Base-by-base conservation (phyloP, 1,284 basidiomycete species). In the Fomitopsis pinicola region DNA sequence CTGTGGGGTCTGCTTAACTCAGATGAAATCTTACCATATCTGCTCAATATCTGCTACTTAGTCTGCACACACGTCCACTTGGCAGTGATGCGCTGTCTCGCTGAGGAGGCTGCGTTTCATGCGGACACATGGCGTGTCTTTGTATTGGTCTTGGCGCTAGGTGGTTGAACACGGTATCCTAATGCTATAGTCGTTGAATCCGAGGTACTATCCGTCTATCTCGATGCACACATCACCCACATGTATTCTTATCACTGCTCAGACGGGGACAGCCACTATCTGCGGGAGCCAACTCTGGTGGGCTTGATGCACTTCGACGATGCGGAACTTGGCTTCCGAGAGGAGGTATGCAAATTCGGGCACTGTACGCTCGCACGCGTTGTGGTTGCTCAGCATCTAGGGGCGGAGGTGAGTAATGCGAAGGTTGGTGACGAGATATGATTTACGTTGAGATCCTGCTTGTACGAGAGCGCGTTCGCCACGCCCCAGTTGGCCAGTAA, bases 331-430 rank as follows among this genome's bases (percentile, higher is more conserved):
- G 12, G 55, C 42, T 40, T 59, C 26, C 38, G 33, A 33, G 8
- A 64, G 58, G n/a, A 64, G 56, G 6, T 48, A 48, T 12, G 56
- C 58, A 45, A 64, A 64, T 35, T 59, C 60, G 14, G 57, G 48
- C 33, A 64, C 50, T 19, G 63, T 64, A 2, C 63, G 57, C 56
- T 64, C 63, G 38, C 55, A 57, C 30, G 63, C 63, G 45, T 64
- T 64, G 60, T 64, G 60, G 52, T 59, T 59, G 36, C 56, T 50
- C 58, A 64, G 40, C 63, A 64, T 64, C 63, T 64, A 42, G 28
- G 4, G 15, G n/a, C 19, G 19, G 17, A 40, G 28, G 12, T 26
- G 8, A 38, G 5, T 30, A 10, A 36, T 30, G 8, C 9, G 19
- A 17, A 28, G 15, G 26, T 28, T 1, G 33, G 19, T 28, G 46